Percentiles rank a stretch among this genome's conserved stretches.
phyloP scores from a whole-genome alignment of 306 rosid species.

The Sophora flavescens region DNA sequence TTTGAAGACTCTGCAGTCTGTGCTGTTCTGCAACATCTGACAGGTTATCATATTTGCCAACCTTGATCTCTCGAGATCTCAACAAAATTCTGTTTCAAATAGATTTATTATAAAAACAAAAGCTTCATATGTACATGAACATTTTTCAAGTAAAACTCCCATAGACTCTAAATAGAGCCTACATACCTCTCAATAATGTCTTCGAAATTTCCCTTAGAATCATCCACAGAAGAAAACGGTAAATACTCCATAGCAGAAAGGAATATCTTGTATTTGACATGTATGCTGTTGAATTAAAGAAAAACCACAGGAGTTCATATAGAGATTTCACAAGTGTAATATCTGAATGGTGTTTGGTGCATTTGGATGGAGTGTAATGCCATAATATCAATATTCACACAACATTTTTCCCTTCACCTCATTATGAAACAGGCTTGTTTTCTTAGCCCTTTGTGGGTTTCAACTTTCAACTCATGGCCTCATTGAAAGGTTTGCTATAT shows the following conservation, averaged over 20 bases:
- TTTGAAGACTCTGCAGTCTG: slow-evolving; percentile 88
- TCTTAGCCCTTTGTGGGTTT: slow-evolving; percentile 2
- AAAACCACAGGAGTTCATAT: slow-evolving; percentile 38
- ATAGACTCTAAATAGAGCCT: slow-evolving; percentile 12
- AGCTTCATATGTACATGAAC: slow-evolving; percentile 37
- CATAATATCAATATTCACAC: not conserved
- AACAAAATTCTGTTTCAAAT: slow-evolving; percentile 76
- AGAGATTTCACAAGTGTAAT: not conserved
- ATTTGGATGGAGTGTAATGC: not conserved
- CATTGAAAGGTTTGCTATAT: slow-evolving; percentile 22
- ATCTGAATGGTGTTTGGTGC: slow-evolving; percentile 3
- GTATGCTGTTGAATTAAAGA: slow-evolving; percentile 67
- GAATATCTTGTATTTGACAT: slow-evolving; percentile 89
- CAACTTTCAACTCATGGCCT: slow-evolving; percentile 14
- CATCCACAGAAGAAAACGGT: slow-evolving; percentile 76
- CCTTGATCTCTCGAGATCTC: slow-evolving; percentile 91
- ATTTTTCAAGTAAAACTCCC: slow-evolving; percentile 16
- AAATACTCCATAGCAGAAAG: slow-evolving; percentile 93
- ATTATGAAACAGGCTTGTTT: slow-evolving; percentile 8
- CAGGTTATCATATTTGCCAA: slow-evolving; percentile 62
- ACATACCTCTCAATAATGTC: slow-evolving; percentile 88
- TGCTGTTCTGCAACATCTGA: slow-evolving; percentile 93
- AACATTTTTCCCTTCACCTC: not conserved
- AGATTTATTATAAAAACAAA: slow-evolving; percentile 39
- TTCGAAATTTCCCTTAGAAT: slow-evolving; percentile 92